phyloP scores from a whole-genome alignment of 306 rosid genomes.

The Canavalia gladiata region DNA sequence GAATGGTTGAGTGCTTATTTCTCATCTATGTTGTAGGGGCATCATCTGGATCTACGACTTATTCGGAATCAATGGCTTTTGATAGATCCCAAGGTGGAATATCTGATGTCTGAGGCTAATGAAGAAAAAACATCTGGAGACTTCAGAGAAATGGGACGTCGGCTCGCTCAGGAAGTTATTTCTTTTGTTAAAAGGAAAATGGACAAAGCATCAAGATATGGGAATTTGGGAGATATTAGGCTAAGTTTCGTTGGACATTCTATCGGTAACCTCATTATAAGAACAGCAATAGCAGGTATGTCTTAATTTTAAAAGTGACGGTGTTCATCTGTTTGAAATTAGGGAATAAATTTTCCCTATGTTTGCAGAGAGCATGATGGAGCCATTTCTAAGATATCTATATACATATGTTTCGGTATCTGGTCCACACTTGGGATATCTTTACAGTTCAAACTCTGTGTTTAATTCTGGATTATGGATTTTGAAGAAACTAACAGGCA shows the following conservation, averaged over 20 bases:
- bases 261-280: constrained; percentile 85
- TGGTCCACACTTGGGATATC: constrained; percentile 95
- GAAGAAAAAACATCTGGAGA: constrained; percentile 93
- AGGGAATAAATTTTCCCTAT: constrained; percentile 37
- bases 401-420: constrained; percentile 83
- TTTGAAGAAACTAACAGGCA: constrained; percentile 83
- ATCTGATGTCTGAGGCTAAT: constrained; percentile 87
- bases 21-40: constrained; percentile 65
- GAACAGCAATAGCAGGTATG: constrained; percentile 85
- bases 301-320: constrained; percentile 20
- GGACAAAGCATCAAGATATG: constrained; percentile 74
- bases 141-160: constrained; percentile 91
- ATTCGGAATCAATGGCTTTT: constrained; percentile 91
- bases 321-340: constrained; percentile 43
- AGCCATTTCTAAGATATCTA: constrained; percentile 75
- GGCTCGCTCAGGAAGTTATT: constrained; percentile 86
- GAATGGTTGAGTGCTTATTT: constrained; percentile 24
- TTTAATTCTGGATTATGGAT: constrained; percentile 93
- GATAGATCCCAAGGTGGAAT: constrained; percentile 82
- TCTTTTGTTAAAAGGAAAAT: constrained; percentile 80
- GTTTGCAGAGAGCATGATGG: constrained; percentile 81
- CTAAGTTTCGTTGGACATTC: constrained; percentile 93
- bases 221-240: constrained; percentile 67
- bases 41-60: constrained; percentile 90
- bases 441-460: constrained; percentile 88